phyloP scores from a whole-genome alignment of 169 alveolate genomes.

The Eimeria tenella region DNA sequence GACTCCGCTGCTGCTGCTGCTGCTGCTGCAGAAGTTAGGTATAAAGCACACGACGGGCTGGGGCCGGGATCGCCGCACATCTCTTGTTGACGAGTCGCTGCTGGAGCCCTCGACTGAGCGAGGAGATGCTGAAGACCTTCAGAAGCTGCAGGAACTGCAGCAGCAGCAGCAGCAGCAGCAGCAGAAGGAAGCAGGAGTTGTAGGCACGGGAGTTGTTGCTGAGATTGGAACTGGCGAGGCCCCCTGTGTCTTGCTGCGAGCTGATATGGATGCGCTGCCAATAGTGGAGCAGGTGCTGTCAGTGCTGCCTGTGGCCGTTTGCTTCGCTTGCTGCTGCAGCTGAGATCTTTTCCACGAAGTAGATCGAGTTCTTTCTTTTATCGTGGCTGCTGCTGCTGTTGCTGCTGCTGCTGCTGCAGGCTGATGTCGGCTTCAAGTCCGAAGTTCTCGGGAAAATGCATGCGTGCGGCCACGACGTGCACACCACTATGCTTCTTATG shows the following conservation, averaged over 20 bases:
- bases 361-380: too few relatives aligned
- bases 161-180: conserved; percentile 37
- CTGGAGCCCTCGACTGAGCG: conserved; percentile 44
- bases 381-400: background rate
- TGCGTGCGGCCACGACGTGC: conserved; percentile 84
- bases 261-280: conserved; percentile 82
- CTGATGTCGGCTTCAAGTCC: conserved; percentile 70
- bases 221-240: conserved; percentile 77
- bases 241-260: conserved; percentile 79
- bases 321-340: background rate
- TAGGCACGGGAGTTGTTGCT: conserved; percentile 80
- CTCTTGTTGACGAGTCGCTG: conserved; percentile 35
- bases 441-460: conserved; percentile 79
- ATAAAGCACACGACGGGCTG: conserved; percentile 69
- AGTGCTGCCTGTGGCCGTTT: background rate
- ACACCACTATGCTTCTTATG: conserved; percentile 82
- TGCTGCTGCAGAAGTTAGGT: conserved; percentile 57
- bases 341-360: background rate
- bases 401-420: conserved; percentile 39
- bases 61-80: conserved; percentile 66
- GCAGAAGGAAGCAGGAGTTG: background rate
- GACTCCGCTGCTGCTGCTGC: background rate
- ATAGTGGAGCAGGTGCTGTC: conserved; percentile 73
- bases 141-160: conserved; percentile 44
- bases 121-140: conserved; percentile 49